Conservation (phyloP, 306 rosid genomes). For the Arachis hypogaea region DNA sequence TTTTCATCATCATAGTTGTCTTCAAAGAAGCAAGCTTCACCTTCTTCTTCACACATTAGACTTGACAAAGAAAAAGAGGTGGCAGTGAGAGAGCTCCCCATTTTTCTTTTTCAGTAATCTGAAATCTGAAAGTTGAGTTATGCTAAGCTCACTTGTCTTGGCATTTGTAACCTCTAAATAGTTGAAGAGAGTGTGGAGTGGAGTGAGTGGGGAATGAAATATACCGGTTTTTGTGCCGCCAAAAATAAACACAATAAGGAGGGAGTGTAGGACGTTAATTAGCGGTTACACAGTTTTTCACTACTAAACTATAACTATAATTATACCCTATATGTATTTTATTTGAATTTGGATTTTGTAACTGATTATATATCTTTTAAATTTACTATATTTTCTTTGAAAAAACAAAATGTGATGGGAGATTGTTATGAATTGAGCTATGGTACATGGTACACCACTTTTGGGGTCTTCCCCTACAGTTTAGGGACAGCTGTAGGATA, state of each 20-base stretch:
- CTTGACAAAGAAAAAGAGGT: constrained; percentile 50
- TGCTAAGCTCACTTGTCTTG: too few relatives aligned
- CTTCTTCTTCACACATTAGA: constrained; percentile 71
- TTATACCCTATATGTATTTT: too few relatives aligned
- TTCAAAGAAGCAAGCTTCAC: constrained; percentile 45
- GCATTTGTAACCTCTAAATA: too few relatives aligned
- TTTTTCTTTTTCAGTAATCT: constrained; percentile 1
- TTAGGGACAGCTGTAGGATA: constrained; percentile 61
- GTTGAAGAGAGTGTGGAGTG: constrained; percentile 38
- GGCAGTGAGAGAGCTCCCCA: constrained; percentile 50
- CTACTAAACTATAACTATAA: too few relatives aligned
- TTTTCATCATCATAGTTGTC: constrained; percentile 7
- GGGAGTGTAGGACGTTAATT: constrained; percentile 50
- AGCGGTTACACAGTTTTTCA: constrained; percentile 42
- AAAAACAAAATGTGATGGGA: neutral
- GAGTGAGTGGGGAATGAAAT: constrained; percentile 32
- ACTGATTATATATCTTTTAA: too few relatives aligned
- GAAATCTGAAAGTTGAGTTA: neutral
- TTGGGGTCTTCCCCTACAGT: constrained; percentile 35
- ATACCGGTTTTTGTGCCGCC: constrained; percentile 90
- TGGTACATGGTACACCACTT: constrained; percentile 43
- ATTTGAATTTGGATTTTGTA: too few relatives aligned
- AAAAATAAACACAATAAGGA: constrained; percentile 60
- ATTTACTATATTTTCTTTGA: too few relatives aligned
- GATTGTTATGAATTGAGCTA: constrained; percentile 33